Evolutionary conservation across 768 basidiomycete species (phyloP).

Genomic region (Tephrocybe sp.): DNA sequence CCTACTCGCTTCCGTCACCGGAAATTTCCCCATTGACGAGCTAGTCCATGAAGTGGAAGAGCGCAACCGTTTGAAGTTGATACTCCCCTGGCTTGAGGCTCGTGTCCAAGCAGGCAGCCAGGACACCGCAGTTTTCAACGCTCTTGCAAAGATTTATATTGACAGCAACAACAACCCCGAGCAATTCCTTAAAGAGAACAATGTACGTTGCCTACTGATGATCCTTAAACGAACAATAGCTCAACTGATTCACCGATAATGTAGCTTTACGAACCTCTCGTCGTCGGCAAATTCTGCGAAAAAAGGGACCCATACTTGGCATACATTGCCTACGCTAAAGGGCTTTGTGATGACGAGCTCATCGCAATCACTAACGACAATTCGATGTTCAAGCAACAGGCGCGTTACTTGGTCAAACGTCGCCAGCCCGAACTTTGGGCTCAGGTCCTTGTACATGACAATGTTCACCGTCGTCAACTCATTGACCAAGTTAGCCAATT

Average conservation of each 20-base stretch:
- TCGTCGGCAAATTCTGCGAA: conserved; percentile 99
- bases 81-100: conserved; percentile 95
- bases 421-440: conserved; percentile 95
- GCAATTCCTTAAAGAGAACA: conserved; percentile 97
- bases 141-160: conserved; percentile 97
- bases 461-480: conserved; percentile 88
- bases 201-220: conserved; percentile 68
- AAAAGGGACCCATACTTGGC: conserved; percentile 97
- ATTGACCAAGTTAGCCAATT: conserved; percentile 75
- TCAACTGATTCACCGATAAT: no score
- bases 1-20: conserved; percentile 90
- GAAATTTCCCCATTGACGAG: conserved; percentile 97
- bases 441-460: conserved; percentile 87
- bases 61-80: conserved; percentile 93
- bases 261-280: conserved; percentile 94
- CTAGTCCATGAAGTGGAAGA: conserved; percentile 97
- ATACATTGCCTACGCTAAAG: conserved; percentile 99
- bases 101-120: conserved; percentile 93
- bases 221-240: no score
- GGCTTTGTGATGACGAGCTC: conserved; percentile 97
- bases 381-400: conserved; percentile 99
- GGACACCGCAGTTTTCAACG: conserved; percentile 94
- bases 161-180: conserved; percentile 99
- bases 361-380: conserved; percentile 98
- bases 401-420: conserved; percentile 95